Evolutionary conservation across 2,329 filamentous ascomycete species (phyloP).

Genomic region (Trichoderma aggressivum): DNA sequence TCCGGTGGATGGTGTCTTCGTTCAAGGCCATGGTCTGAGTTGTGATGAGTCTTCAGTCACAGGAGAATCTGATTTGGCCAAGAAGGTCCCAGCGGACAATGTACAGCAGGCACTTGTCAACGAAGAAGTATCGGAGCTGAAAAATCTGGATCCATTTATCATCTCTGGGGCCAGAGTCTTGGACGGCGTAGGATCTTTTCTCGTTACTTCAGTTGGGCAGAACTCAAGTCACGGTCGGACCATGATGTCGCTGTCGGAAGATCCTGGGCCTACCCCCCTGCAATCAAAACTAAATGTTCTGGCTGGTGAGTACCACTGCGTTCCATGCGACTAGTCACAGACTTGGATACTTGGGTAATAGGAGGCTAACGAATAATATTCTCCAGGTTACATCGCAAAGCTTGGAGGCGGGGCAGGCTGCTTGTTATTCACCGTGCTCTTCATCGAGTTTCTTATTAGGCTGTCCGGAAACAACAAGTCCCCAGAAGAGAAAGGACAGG

Average conservation of each 20-base stretch:
- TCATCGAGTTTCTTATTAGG: constrained; percentile 70
- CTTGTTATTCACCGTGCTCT: constrained; percentile 70
- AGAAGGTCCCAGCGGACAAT: constrained; percentile 59
- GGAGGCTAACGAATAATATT: background rate
- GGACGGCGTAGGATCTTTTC: constrained; percentile 47
- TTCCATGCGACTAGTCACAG: background rate
- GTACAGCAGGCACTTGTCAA: constrained; percentile 46
- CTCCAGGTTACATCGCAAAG: constrained; percentile 32
- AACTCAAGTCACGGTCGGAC: constrained; percentile 54
- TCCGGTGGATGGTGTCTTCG: constrained; percentile 67
- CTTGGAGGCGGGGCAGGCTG: constrained; percentile 63
- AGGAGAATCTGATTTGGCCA: constrained; percentile 69
- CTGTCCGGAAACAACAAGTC: constrained; percentile 50
- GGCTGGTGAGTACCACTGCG: constrained; percentile 21
- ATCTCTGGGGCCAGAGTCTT: constrained; percentile 52
- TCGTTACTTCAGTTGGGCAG: constrained; percentile 54
- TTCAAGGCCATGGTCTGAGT: constrained; percentile 50
- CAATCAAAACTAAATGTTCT: constrained; percentile 49
- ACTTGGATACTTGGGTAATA: background rate
- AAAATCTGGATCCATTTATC: constrained; percentile 63
- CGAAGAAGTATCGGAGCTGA: constrained; percentile 40
- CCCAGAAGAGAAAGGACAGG: constrained; percentile 53
- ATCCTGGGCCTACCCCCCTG: constrained; percentile 51
- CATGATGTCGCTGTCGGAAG: constrained; percentile 52
- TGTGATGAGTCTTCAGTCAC: constrained; percentile 73